These are phyloP conservation scores for Castanea mollissima DNA, from an alignment of 306 rosid species.

Conservation along the genomic window DNA sequence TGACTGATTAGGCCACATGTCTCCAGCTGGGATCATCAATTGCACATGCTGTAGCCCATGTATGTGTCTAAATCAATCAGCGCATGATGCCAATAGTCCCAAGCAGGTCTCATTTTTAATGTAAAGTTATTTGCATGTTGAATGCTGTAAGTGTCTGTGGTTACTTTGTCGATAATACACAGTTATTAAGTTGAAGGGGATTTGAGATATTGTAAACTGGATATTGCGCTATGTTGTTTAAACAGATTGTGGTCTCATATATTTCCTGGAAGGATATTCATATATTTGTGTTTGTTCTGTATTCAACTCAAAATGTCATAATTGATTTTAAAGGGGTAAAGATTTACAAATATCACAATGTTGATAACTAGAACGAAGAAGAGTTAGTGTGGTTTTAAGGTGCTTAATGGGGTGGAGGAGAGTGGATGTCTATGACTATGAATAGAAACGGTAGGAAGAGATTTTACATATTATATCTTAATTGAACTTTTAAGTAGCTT, in stretches of 20 bases:
- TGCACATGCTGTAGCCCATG: not conserved
- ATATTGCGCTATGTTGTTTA: not conserved
- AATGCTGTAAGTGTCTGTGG: not conserved
- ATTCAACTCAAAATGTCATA: not conserved
- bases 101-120: not conserved
- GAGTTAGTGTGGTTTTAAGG: not conserved
- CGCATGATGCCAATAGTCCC: not conserved
- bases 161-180: not conserved
- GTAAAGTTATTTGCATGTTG: not conserved
- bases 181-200: not conserved
- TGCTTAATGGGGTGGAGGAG: not conserved
- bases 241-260: not conserved
- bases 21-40: not conserved
- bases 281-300: not conserved
- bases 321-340: not conserved
- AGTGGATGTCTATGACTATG: not conserved
- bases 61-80: not conserved
- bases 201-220: not conserved
- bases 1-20: not conserved
- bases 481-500: not conserved
- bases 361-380: not conserved
- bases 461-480: not conserved
- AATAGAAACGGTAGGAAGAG: not conserved
- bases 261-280: not conserved
- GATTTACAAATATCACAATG: not conserved